Evolutionary conservation across 129 eudicot species (phyloP).

Genomic region (Ambrosia artemisiifolia): DNA sequence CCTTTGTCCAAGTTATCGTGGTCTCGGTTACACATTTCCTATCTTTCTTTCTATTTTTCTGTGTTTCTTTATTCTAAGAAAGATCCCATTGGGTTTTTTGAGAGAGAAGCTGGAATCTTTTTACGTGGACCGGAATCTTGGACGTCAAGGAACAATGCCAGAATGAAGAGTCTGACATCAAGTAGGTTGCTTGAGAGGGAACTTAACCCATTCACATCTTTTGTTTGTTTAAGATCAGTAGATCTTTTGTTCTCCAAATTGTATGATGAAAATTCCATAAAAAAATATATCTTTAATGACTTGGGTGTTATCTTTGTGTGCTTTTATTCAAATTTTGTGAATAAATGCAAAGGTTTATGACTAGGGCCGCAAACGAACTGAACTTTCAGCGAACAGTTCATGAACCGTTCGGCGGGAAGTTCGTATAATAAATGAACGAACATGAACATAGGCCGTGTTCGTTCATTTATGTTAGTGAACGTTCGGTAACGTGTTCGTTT

Average conservation of each 20-base stretch:
- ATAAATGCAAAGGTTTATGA: background rate
- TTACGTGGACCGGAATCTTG: slow-evolving; percentile 2
- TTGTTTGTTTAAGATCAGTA: slow-evolving; percentile 14
- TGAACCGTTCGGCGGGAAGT: no score
- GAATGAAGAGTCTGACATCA: slow-evolving; percentile 4
- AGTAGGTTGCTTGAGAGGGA: slow-evolving; percentile 5
- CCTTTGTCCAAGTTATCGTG: background rate
- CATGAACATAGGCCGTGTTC: no score
- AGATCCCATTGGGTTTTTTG: slow-evolving; percentile 13
- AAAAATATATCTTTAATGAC: background rate
- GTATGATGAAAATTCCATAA: background rate
- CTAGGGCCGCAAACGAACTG: no score
- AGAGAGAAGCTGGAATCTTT: slow-evolving; percentile 12
- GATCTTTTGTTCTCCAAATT: background rate
- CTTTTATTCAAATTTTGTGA: background rate
- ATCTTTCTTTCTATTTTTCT: background rate
- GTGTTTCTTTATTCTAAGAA: background rate
- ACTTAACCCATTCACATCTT: background rate
- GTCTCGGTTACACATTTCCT: background rate
- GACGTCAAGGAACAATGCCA: slow-evolving; percentile 11
- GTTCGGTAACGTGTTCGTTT: no score
- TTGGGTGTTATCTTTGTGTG: background rate
- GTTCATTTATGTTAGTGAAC: no score
- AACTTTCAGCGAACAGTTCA: no score
- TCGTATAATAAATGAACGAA: no score